Base-by-base conservation (phyloP, 352 stramenopile genomes). In the Globisporangium cystogenes region DNA sequence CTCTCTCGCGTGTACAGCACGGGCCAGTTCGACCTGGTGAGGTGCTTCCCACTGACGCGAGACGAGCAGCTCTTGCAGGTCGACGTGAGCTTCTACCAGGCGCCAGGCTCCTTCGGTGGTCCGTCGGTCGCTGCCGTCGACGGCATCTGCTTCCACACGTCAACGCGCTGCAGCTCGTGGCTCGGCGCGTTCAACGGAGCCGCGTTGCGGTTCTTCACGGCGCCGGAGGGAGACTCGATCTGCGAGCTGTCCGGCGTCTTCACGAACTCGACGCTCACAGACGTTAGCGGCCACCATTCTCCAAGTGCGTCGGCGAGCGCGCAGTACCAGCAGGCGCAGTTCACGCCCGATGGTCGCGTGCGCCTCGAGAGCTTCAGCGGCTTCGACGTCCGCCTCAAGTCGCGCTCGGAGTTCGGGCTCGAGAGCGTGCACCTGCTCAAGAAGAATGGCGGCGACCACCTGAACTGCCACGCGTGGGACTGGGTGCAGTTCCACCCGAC, bases 91-190 rank as follows among this genome's bases (percentile, higher is more conserved):
- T 57, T 74, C 21, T 59, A 54, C 18, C 26, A 36, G 3, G 7
- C 37, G 4, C 35, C 35, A 23, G 16, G 11, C 39, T 18, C 39
- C 12, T 2, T 42, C 27, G 47, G 12, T 31, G 14, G 45, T 33
- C 24, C 49, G 4, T 37, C 61, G 12, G 33, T 21, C 16, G 45
- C 44, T 24, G 27, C 63, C 18, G 61, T 88, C 33, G 62, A 78
- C n/a, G 77, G 77, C 0, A 24, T 88, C 26, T 88, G 77, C 48
- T 73, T 88, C 51, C 74, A 88, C 59, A 85, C 77, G 1, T 76
- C 72, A 0, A 60, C 46, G 27, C 68, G 63, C 0, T 83, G 77
- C 56, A 85, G 72, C 46, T 70, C 69, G 11, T 88, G 77, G 77
- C 73, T 82, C 50, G 77, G 74, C 10, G 51, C 44, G 0, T 82